Conservation (phyloP, 805 yeast genomes). For the Lipomyces sp. region DNA sequence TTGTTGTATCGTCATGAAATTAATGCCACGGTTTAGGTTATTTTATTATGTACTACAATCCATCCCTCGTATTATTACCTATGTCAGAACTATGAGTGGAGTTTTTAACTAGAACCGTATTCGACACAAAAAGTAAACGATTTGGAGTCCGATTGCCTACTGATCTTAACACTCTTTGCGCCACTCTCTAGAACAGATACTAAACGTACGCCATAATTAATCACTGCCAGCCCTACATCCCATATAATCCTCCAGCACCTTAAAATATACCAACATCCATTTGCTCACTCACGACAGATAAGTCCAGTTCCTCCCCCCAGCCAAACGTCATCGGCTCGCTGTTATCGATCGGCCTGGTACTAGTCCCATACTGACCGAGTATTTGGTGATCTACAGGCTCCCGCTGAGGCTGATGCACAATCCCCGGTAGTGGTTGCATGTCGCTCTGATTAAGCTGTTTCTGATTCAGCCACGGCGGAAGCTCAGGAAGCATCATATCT, state of each 20-base stretch:
- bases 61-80: neutral
- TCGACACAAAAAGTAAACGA: too few species aligned
- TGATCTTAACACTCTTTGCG: too few species aligned
- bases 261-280: neutral
- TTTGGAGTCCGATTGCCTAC: too few species aligned
- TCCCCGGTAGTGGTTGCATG: neutral
- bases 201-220: too few species aligned
- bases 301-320: constrained; percentile 8
- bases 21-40: constrained; percentile 1
- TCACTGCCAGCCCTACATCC: too few species aligned
- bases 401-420: neutral
- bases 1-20: neutral
- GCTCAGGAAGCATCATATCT: constrained; percentile 10
- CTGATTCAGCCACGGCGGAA: constrained; percentile 13
- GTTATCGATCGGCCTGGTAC: neutral
- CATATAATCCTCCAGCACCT: too few species aligned
- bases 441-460: neutral
- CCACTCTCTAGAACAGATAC: too few species aligned
- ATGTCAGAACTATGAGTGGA: too few species aligned
- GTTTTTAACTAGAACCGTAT: too few species aligned
- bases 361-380: neutral
- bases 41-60: constrained; percentile 1
- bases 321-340: constrained; percentile 9
- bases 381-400: too few species aligned
- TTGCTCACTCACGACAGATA: neutral